phyloP scores from a whole-genome alignment of 805 yeast genomes.

The Kodamaea sagamina region DNA sequence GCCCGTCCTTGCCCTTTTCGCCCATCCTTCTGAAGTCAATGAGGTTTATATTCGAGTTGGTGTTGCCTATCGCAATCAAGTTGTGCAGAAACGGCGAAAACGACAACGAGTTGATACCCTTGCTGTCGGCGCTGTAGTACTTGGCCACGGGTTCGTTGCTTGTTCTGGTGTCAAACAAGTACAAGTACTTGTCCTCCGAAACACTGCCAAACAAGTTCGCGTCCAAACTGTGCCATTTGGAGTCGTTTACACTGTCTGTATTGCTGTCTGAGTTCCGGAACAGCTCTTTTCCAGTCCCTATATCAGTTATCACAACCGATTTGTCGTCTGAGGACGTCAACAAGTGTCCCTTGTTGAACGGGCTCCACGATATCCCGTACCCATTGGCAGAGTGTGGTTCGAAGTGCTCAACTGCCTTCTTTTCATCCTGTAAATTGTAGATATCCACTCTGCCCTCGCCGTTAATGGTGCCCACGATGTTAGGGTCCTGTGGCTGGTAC shows the following conservation, averaged over 20 bases:
- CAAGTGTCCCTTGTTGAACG: conserved; percentile 47
- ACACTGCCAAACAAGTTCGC: conserved; percentile 64
- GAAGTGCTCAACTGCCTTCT: conserved; percentile 32
- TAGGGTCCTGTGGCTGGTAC: conserved; percentile 61
- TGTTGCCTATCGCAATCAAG: conserved; percentile 68
- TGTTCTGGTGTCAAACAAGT: conserved; percentile 55
- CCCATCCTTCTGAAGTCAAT: conserved; percentile 58
- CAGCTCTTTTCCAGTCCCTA: conserved; percentile 18
- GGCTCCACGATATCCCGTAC: conserved; percentile 73
- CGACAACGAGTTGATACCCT: conserved; percentile 60
- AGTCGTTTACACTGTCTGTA: conserved; percentile 69
- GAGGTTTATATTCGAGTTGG: conserved; percentile 65
- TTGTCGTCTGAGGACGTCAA: conserved; percentile 68
- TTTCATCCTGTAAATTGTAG: conserved; percentile 42
- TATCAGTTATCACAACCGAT: conserved; percentile 63
- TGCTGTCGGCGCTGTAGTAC: conserved; percentile 29
- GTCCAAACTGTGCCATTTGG: conserved; percentile 64
- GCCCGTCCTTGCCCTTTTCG: conserved; percentile 20
- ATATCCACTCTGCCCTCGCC: conserved; percentile 64
- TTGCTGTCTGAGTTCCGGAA: conserved; percentile 35
- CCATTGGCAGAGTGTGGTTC: conserved; percentile 67
- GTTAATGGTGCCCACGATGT: conserved; percentile 62
- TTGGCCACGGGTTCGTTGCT: conserved; percentile 25
- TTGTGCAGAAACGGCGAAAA: conserved; percentile 64
- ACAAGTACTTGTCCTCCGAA: conserved; percentile 64